Evolutionary conservation across 768 basidiomycete genomes (phyloP), one percentile per base, ranked within the genome.

Genomic region (Inosperma sp.): DNA sequence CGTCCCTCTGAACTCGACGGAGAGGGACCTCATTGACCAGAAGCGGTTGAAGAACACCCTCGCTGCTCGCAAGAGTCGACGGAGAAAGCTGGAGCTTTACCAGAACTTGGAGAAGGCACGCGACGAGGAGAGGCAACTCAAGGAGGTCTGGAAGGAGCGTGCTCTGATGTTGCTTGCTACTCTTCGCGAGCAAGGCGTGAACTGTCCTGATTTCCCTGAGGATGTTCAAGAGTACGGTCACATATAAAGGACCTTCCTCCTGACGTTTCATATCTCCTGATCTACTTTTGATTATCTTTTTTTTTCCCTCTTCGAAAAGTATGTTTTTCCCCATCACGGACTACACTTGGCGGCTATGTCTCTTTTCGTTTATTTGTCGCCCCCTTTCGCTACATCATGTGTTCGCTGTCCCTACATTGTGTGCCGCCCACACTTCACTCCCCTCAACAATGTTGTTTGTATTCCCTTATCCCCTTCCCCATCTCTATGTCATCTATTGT

Each of bases 1-100:
- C 10, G 62, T 62, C 2, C 66, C 69, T 8, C 63, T 68, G 25
- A 74, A 79, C 14, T 69, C 76, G 0, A 68, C 74, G 1, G 74
- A 78, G 64, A 71, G 81, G 63, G 80, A 85, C 55, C 80, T 84
- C 55, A 91, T 93, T 59, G 86, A 84, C 63, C 77, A 75, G 36
- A 93, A 93, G 76, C 78, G 93, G 23, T 76, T 84, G 4, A 84
- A 87, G 70, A 95, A 95, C 60, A 93, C 91, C 3, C 68, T 93
- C 6, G 92, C 92, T 0, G 93, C 93, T 14, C 78, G 92, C 2
- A 78, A 85, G 37, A 84, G 82, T 59, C 75, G 92, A 22, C 80
- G 81, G 75, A 76, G 89, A 48, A 94, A 92, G 75, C 68, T 86
- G 27, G 79, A 84, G 68, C 82, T 91, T 58, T 77, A 86, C 59